Evolutionary conservation across 441 rosid genomes (phyloP).

Genomic region (Aquilaria agallochum): DNA sequence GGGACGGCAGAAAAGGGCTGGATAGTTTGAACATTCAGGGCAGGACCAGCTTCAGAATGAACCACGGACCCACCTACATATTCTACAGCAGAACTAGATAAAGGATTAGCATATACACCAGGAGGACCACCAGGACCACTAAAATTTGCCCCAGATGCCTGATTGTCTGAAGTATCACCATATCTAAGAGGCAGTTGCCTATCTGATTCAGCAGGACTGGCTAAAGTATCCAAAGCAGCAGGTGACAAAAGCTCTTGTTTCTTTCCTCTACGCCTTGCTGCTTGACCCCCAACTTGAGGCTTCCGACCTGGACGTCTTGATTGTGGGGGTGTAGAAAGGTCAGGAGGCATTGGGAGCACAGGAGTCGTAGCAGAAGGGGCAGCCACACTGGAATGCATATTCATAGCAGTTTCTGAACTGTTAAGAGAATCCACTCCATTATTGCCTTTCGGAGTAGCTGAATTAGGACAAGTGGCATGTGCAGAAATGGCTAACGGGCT

Average conservation of each 20-base stretch:
- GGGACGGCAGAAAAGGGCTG: conserved; percentile 23
- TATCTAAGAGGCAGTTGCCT: conserved; percentile 28
- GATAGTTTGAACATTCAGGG: conserved; percentile 27
- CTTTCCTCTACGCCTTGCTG: conserved; percentile 68
- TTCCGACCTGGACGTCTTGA: conserved; percentile 61
- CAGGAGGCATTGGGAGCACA: too few relatives aligned
- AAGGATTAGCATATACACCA: conserved; percentile 17
- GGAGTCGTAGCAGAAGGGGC: too few relatives aligned
- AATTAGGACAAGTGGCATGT: conserved; percentile 22
- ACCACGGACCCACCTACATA: conserved; percentile 21
- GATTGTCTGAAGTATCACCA: conserved; percentile 17
- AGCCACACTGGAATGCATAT: too few relatives aligned
- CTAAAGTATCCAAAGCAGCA: conserved; percentile 26
- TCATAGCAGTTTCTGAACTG: conserved; percentile 4
- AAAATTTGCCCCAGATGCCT: conserved; percentile 14
- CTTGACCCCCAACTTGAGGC: conserved; percentile 49
- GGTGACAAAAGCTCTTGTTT: conserved; percentile 33
- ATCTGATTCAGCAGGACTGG: conserved; percentile 30
- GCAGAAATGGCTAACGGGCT: conserved; percentile 20
- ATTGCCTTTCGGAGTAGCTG: conserved; percentile 23
- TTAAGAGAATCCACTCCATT: conserved; percentile 19
- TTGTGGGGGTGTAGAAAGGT: conserved; percentile 21
- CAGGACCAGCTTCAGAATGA: conserved; percentile 25
- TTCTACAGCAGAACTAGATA: conserved; percentile 27
- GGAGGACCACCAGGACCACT: conserved; percentile 24